Evolutionary conservation across 2,329 filamentous ascomycete genomes (phyloP).

Genomic region (Arachnomyces sp.): DNA sequence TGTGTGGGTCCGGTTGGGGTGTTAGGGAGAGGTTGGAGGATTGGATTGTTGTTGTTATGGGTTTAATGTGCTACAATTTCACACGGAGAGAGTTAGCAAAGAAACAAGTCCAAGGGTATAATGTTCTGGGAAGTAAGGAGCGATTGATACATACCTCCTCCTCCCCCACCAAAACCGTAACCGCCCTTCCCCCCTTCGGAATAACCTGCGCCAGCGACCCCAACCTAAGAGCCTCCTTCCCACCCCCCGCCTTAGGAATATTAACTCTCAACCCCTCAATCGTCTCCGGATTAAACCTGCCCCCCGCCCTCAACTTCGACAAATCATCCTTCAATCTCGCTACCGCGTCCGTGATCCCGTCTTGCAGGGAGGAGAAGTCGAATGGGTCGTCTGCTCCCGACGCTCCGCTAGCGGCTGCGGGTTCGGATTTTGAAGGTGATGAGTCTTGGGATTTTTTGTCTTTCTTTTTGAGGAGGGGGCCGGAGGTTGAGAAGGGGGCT

Average conservation of each 20-base stretch:
- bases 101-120: background rate
- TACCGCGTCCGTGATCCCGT: slow-evolving; percentile 47
- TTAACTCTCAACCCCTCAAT: slow-evolving; percentile 55
- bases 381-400: slow-evolving; percentile 44
- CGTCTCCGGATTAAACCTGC: slow-evolving; percentile 53
- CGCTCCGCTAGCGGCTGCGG: slow-evolving; percentile 27
- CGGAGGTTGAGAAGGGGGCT: slow-evolving; percentile 35
- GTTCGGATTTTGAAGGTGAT: slow-evolving; percentile 42
- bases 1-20: slow-evolving; percentile 35
- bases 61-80: slow-evolving; percentile 36
- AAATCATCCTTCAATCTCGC: slow-evolving; percentile 53
- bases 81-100: slow-evolving; percentile 2
- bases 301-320: slow-evolving; percentile 53
- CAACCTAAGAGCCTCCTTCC: slow-evolving; percentile 44
- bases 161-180: slow-evolving; percentile 57
- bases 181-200: slow-evolving; percentile 51
- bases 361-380: slow-evolving; percentile 52
- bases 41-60: slow-evolving; percentile 34
- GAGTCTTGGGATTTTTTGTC: slow-evolving; percentile 37
- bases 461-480: slow-evolving; percentile 42
- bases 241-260: slow-evolving; percentile 44
- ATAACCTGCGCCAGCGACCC: slow-evolving; percentile 60
- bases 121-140: background rate
- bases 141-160: slow-evolving; percentile 44
- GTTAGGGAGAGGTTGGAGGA: slow-evolving; percentile 36